phyloP scores from a whole-genome alignment of 2,329 filamentous ascomycete genomes.

The Aspergillus neotritici region DNA sequence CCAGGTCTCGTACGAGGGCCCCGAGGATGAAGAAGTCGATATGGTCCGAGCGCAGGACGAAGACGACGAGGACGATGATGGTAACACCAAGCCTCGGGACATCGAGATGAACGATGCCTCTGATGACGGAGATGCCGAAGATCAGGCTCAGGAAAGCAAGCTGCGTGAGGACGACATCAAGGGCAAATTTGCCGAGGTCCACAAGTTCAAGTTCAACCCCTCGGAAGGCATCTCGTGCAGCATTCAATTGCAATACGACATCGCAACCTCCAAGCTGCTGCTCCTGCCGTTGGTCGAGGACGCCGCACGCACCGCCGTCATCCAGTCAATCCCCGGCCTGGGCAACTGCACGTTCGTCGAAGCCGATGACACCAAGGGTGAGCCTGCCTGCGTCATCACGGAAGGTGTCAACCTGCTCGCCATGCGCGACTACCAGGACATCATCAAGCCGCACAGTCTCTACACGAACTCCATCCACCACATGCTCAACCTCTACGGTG shows the following conservation, averaged over 20 bases:
- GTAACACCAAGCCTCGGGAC: slow-evolving; percentile 29
- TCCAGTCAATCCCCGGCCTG: slow-evolving; percentile 79
- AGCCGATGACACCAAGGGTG: slow-evolving; percentile 48
- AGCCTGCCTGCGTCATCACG: slow-evolving; percentile 59
- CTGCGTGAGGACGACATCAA: slow-evolving; percentile 61
- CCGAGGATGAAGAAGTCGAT: slow-evolving; percentile 86
- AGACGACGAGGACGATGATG: slow-evolving; percentile 44
- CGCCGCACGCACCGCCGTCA: slow-evolving; percentile 69
- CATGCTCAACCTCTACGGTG: slow-evolving; percentile 79
- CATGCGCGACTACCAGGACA: slow-evolving; percentile 81
- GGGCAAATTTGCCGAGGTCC: slow-evolving; percentile 60
- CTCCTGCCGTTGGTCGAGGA: slow-evolving; percentile 87
- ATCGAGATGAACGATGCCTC: slow-evolving; percentile 30
- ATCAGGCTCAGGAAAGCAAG: slow-evolving; percentile 39
- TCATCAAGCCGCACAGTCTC: slow-evolving; percentile 78
- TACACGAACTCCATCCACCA: slow-evolving; percentile 89
- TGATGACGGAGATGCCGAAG: slow-evolving; percentile 40
- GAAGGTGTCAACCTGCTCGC: slow-evolving; percentile 82
- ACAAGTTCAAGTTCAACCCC: slow-evolving; percentile 74
- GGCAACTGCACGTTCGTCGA: slow-evolving; percentile 65
- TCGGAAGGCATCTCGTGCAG: slow-evolving; percentile 66
- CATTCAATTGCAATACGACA: slow-evolving; percentile 76
- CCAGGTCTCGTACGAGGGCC: slow-evolving; percentile 81
- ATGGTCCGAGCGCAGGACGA: slow-evolving; percentile 60
- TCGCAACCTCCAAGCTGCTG: slow-evolving; percentile 77